Base-by-base conservation (phyloP, 805 yeast species). In the Spathaspora arborariae region DNA sequence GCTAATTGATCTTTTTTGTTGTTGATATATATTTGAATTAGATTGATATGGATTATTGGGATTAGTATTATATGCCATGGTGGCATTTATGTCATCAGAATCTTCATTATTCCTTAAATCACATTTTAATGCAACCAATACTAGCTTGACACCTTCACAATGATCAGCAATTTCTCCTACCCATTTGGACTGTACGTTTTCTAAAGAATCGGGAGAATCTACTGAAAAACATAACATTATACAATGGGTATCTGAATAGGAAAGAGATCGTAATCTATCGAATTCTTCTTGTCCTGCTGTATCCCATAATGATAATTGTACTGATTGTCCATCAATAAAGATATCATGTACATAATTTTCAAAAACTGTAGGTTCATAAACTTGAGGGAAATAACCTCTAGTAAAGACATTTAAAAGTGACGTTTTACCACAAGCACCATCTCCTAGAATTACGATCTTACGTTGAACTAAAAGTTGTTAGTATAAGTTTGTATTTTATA, bases 251-350 rank as follows among this genome's bases (percentile, higher is more conserved):
- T 94, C 98, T 21, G 91, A 84, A 66, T 94, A 94, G 42, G 96
- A 86, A 51, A 92, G 75, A 1, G 97, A 88, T 64, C 99, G 80
- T 64, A 92, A 76, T 52, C 97, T 79, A 65, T 92, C 99, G 58
- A 92, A 92, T 70, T 92, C 99, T 69, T 92, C 99, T 73, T 92
- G 99, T 6, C 99, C 99, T 1, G 99, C 99, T 5, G 99, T 92
- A 64, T 92, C 99, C 99, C 99, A 94, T 46, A 92, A 73, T 13
- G 97, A 90, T 47, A 92, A 72, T 60, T 91, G 96, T 57, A 92
- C 87, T 42, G 94, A 89, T 64, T 88, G 89, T 44, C 92, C 92
- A 64, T 92, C 99, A 46, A 92, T 90, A 68, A 88, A 92, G 53
- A 92, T 94, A 63, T 92, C 98, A 67, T 92, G 98, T 49, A 91